phyloP scores from a whole-genome alignment of 192 early-diverging fungal genomes.

The Linderina pennispora region DNA sequence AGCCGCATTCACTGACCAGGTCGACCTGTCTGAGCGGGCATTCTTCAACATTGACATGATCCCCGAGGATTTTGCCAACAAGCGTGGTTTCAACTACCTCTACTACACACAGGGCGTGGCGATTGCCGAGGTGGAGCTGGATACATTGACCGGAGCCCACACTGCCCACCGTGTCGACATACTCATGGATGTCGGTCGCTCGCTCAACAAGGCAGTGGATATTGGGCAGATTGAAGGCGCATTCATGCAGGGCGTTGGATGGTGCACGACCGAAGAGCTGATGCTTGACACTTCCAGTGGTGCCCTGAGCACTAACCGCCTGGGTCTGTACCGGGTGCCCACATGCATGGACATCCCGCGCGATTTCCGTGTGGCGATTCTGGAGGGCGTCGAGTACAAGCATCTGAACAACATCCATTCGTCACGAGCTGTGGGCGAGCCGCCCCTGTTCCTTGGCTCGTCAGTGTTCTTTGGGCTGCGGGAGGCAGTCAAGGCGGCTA shows the following conservation, averaged over 20 bases:
- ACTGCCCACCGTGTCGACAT: slow-evolving; percentile 56
- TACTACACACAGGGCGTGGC: slow-evolving; percentile 73
- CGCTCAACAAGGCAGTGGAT: slow-evolving; percentile 69
- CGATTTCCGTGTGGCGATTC: slow-evolving; percentile 59
- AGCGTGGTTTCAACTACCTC: slow-evolving; percentile 49
- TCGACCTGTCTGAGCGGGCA: slow-evolving; percentile 64
- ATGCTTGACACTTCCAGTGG: slow-evolving; percentile 57
- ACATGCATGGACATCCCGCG: slow-evolving; percentile 67
- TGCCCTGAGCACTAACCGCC: slow-evolving; percentile 59
- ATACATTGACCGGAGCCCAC: slow-evolving; percentile 66
- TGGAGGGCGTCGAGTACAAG: slow-evolving; percentile 40
- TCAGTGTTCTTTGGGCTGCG: slow-evolving; percentile 61
- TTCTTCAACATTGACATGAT: slow-evolving; percentile 69
- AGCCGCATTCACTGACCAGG: slow-evolving; percentile 60
- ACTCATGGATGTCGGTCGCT: slow-evolving; percentile 67
- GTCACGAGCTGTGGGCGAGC: slow-evolving; percentile 67
- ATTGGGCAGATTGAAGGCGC: slow-evolving; percentile 77
- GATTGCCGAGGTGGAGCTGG: slow-evolving; percentile 65
- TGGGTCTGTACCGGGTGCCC: slow-evolving; percentile 70
- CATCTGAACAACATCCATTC: slow-evolving; percentile 56
- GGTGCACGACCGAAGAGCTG: slow-evolving; percentile 71
- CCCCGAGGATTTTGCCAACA: not conserved
- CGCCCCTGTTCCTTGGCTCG: slow-evolving; percentile 65
- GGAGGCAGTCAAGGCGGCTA: slow-evolving; percentile 58
- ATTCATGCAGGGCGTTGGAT: slow-evolving; percentile 67